Evolutionary conservation across 2,329 filamentous ascomycete species (phyloP).

Genomic region (Cyphellophora attinorum): DNA sequence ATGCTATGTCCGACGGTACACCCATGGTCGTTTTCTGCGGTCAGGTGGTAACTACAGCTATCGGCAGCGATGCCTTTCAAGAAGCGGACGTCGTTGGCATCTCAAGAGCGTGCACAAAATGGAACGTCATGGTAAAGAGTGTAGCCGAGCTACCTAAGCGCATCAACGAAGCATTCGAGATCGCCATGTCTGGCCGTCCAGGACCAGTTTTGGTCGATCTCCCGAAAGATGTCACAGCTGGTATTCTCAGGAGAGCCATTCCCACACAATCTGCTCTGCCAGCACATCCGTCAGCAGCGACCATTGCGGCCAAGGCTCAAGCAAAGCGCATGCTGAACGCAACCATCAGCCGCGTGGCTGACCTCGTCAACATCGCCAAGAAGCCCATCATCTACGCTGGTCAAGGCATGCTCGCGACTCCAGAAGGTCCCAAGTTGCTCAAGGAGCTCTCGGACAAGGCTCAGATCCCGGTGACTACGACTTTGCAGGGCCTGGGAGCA

Average conservation of each 20-base stretch:
- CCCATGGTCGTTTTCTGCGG: slow-evolving; percentile 94
- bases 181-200: slow-evolving; percentile 85
- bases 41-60: slow-evolving; percentile 81
- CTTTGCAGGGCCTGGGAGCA: slow-evolving; percentile 82
- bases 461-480: slow-evolving; percentile 89
- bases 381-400: slow-evolving; percentile 94
- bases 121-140: slow-evolving; percentile 98
- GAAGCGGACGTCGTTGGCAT: slow-evolving; percentile 93
- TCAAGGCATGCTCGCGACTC: slow-evolving; percentile 72
- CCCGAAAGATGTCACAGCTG: slow-evolving; percentile 91
- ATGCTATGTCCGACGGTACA: slow-evolving; percentile 89
- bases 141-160: slow-evolving; percentile 84
- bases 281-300: slow-evolving; percentile 74
- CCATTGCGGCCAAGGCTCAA: slow-evolving; percentile 65
- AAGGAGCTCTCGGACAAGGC: slow-evolving; percentile 84
- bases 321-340: slow-evolving; percentile 61
- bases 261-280: slow-evolving; percentile 67
- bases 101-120: slow-evolving; percentile 91
- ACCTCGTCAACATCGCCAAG: slow-evolving; percentile 79
- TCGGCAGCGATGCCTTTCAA: slow-evolving; percentile 94
- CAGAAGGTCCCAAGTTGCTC: slow-evolving; percentile 69
- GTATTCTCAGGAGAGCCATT: slow-evolving; percentile 72
- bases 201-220: slow-evolving; percentile 92
- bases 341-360: slow-evolving; percentile 67
- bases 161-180: slow-evolving; percentile 97